These are phyloP conservation scores for Podaxis pistillaris DNA, from an alignment of 768 basidiomycete genomes.

Conservation along the genomic window DNA sequence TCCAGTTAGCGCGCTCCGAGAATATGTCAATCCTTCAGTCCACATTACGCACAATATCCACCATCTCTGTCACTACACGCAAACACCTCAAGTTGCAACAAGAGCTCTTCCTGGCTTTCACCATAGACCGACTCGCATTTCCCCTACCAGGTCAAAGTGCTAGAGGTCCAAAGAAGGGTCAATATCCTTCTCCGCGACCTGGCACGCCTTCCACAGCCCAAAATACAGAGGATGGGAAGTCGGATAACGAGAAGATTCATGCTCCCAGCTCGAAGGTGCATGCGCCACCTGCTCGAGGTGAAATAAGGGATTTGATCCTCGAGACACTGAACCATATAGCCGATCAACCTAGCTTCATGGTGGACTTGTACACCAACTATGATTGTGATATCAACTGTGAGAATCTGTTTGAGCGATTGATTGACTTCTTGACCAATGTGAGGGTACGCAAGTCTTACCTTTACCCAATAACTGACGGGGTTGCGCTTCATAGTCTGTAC, in stretches of 20 bases:
- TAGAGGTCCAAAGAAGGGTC: constrained; percentile 17
- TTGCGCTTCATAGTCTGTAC: constrained; percentile 50
- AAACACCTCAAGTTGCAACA: constrained; percentile 88
- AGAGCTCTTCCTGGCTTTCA: constrained; percentile 92
- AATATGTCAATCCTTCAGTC: constrained; percentile 75
- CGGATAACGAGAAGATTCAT: constrained; percentile 44
- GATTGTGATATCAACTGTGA: constrained; percentile 97
- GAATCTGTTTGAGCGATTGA: constrained; percentile 87
- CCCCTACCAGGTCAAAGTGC: constrained; percentile 39
- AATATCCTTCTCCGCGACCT: constrained; percentile 47
- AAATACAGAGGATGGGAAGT: constrained; percentile 32
- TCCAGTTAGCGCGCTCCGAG: constrained; percentile 94
- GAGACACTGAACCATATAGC: constrained; percentile 84
- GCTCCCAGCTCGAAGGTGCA: constrained; percentile 52
- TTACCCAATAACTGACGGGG: not conserved
- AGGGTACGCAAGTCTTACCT: constrained; percentile 14
- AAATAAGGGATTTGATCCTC: constrained; percentile 86
- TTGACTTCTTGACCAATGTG: constrained; percentile 88
- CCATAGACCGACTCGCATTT: constrained; percentile 83
- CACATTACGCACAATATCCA: constrained; percentile 82
- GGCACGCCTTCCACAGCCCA: constrained; percentile 46
- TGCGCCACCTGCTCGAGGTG: constrained; percentile 78
- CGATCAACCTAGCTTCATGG: constrained; percentile 87
- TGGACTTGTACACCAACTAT: constrained; percentile 93
- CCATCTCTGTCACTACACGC: constrained; percentile 86